Base-by-base conservation (phyloP, 2,329 filamentous ascomycete species). In the Colletotrichum agaves region DNA sequence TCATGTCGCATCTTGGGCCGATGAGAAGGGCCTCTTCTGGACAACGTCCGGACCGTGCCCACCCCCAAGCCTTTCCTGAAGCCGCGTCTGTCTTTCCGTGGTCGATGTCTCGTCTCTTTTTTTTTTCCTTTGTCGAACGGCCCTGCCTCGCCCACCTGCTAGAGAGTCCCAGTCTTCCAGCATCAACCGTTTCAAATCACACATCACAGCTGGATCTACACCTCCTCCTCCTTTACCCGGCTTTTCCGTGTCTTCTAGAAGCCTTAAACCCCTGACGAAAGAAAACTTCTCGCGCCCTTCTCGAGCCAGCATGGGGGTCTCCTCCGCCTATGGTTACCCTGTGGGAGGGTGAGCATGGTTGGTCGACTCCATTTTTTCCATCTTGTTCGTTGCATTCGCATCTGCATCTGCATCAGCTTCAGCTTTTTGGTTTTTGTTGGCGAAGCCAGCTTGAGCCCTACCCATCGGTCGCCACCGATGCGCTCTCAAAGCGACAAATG, bases 121-220 rank as follows among this genome's bases (percentile, higher is more conserved):
- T 39, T 63, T 37, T 50, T 50, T 39, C 27, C 55, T 31, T 31
- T 41, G 21, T 27, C 43, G 33, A 49, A 50, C 50, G 49, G 58
- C 50, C 33, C 49, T 67, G 59, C 43, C 63, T 53, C 52, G 19
- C 52, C 63, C 60, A 58, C 64, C 63, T 39, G 37, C 15, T 19
- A 60, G 53, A 49, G 65, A 53, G 65, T 41, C 33, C 64, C 61
- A 47, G 58, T 44, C 53, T 60, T 68, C 65, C 39, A 68, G 61
- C 65, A 65, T 65, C 65, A 65, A 55, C 65, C 61, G 65, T 68
- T 68, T 68, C 65, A 68, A 59, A 68, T 60, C 53, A 64, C 53
- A 64, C 61, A 68, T 68, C 65, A 60, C 65, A 49, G 65, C 65
- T 53, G 65, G 55, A 68, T 59, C 61, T 68, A 47, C 55, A 53